Evolutionary conservation across 306 rosid genomes (phyloP).

Genomic region (Glycyrrhiza uralensis): DNA sequence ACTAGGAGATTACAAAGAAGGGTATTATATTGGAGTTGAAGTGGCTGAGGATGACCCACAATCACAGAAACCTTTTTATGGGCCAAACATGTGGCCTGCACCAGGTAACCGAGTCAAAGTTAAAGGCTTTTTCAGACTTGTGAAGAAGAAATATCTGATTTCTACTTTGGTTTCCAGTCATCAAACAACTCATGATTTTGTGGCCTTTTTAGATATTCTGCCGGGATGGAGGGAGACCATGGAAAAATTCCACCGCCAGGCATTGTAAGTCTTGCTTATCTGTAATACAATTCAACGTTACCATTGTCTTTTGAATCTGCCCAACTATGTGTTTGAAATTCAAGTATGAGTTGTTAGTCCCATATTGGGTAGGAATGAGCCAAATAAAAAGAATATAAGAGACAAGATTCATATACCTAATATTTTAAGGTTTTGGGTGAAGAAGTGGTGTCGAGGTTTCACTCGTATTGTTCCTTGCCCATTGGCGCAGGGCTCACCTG

Average conservation of each 20-base stretch:
- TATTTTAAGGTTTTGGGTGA: too few species aligned
- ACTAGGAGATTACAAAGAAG: conserved; percentile 91
- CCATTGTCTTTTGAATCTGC: neutral
- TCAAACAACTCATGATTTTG: neutral
- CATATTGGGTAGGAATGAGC: too few species aligned
- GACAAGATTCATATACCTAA: too few species aligned
- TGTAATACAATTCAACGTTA: neutral
- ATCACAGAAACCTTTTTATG: conserved; percentile 75
- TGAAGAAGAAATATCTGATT: neutral
- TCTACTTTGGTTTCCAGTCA: neutral
- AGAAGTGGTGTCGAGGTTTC: too few species aligned
- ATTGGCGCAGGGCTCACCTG: too few species aligned
- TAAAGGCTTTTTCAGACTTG: neutral
- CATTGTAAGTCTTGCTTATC: conserved; percentile 54
- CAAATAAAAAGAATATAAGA: too few species aligned
- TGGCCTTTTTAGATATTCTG: conserved; percentile 47
- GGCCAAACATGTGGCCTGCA: conserved; percentile 78
- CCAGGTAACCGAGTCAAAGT: conserved; percentile 48
- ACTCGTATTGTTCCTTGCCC: too few species aligned
- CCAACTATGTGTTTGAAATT: too few species aligned
- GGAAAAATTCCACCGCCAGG: conserved; percentile 72
- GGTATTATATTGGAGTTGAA: conserved; percentile 88
- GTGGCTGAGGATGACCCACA: conserved; percentile 43
- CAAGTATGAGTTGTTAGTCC: too few species aligned
- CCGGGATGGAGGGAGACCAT: conserved; percentile 83